Conservation (phyloP, 1,139 yeast genomes). For the Diutina catenulata region DNA sequence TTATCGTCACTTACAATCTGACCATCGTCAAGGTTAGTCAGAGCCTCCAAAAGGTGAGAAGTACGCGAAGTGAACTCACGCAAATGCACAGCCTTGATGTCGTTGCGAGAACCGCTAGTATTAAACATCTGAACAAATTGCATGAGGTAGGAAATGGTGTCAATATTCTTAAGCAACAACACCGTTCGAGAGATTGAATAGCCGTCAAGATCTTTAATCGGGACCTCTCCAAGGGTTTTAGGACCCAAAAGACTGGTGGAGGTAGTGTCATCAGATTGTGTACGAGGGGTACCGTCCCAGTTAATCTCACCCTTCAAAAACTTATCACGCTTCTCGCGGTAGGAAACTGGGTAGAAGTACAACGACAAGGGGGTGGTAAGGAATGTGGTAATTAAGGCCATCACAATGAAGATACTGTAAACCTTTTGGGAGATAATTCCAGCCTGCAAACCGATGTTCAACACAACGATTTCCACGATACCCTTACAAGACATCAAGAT, state of each 20-base stretch:
- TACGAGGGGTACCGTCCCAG: slow-evolving; percentile 25
- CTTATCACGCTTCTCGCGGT: slow-evolving; percentile 39
- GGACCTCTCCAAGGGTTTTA: neutral
- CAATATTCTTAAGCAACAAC: slow-evolving; percentile 20
- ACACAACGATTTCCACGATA: slow-evolving; percentile 69
- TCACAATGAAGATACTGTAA: slow-evolving; percentile 69
- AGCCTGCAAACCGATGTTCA: slow-evolving; percentile 62
- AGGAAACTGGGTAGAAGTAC: slow-evolving; percentile 45
- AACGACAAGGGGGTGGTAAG: slow-evolving; percentile 63
- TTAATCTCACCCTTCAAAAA: slow-evolving; percentile 28
- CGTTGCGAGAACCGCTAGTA: slow-evolving; percentile 13
- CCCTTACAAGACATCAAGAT: slow-evolving; percentile 85
- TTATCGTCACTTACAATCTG: slow-evolving; percentile 12
- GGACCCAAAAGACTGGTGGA: too few relatives aligned
- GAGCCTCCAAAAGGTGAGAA: slow-evolving; percentile 56
- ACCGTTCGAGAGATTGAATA: slow-evolving; percentile 10
- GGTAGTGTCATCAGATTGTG: neutral
- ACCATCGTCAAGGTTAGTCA: slow-evolving; percentile 14
- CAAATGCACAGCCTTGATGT: slow-evolving; percentile 44
- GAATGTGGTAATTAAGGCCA: slow-evolving; percentile 70
- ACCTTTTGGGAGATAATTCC: slow-evolving; percentile 51
- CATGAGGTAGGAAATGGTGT: slow-evolving; percentile 23
- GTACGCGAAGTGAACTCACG: slow-evolving; percentile 55
- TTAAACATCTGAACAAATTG: slow-evolving; percentile 18
- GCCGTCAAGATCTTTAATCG: neutral